Evolutionary conservation across 2,329 filamentous ascomycete genomes (phyloP).

Genomic region (Talaromyces amestolkiae): DNA sequence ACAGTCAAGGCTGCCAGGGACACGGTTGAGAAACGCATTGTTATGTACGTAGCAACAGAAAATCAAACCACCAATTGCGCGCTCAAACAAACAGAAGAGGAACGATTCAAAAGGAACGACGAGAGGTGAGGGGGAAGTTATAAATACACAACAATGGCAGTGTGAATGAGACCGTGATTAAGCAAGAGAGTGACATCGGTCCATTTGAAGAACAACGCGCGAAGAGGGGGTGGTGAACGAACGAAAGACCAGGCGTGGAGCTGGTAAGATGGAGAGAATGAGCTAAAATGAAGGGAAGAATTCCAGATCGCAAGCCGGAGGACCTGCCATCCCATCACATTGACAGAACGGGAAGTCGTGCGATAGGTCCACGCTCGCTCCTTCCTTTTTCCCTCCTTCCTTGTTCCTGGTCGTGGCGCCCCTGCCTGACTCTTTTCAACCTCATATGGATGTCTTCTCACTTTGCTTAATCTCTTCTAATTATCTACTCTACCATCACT

Average conservation of each 20-base stretch:
- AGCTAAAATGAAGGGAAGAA: not conserved
- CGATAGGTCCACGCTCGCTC: constrained; percentile 5
- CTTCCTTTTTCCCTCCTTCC: constrained; percentile 5
- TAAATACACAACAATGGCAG: not conserved
- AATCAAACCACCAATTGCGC: not conserved
- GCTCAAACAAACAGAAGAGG: not conserved
- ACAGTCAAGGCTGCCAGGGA: constrained; percentile 24
- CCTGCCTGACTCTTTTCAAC: not conserved
- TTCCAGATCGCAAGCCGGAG: not conserved
- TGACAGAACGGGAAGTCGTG: not conserved
- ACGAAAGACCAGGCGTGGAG: not conserved
- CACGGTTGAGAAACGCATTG: constrained; percentile 16
- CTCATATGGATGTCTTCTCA: not conserved
- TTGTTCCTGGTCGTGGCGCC: not conserved
- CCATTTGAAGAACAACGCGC: not conserved
- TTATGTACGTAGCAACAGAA: constrained; percentile 6
- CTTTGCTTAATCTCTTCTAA: not conserved
- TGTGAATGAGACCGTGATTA: not conserved
- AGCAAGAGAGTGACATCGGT: constrained; percentile 14
- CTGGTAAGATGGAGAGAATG: not conserved
- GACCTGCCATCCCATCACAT: not conserved
- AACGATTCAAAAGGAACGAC: not conserved
- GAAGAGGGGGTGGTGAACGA: constrained; percentile 1
- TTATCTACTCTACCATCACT: not conserved
- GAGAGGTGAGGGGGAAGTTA: not conserved